These are phyloP conservation scores for Aspergillus flavus DNA, from an alignment of 2,329 filamentous ascomycete genomes.

Conservation along the genomic window DNA sequence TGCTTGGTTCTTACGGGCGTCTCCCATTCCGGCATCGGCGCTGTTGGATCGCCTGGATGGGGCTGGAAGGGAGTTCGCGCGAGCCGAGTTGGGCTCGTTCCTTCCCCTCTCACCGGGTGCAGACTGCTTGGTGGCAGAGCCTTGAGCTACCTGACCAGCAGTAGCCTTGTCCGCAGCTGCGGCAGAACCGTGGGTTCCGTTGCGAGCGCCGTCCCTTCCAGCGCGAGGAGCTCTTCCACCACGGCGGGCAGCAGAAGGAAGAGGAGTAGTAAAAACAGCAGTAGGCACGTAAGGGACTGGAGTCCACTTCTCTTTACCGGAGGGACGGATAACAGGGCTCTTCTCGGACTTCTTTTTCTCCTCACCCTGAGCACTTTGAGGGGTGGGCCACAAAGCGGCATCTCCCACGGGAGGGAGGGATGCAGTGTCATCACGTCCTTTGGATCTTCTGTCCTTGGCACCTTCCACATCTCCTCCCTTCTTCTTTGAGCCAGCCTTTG, in stretches of 20 bases:
- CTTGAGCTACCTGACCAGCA: constrained; percentile 30
- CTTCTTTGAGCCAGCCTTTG: constrained; percentile 44
- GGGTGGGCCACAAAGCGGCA: constrained; percentile 84
- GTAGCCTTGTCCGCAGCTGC: constrained; percentile 38
- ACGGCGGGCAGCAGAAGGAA: constrained; percentile 56
- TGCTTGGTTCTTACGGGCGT: constrained; percentile 37
- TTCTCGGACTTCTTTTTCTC: constrained; percentile 71
- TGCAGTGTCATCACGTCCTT: constrained; percentile 41
- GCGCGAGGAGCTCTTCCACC: constrained; percentile 60
- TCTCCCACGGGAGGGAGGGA: constrained; percentile 72
- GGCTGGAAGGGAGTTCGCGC: constrained; percentile 45
- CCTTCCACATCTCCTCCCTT: constrained; percentile 37
- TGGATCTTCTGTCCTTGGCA: constrained; percentile 44
- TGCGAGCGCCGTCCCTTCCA: constrained; percentile 54
- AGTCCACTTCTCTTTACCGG: constrained; percentile 82
- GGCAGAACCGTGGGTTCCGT: constrained; percentile 38
- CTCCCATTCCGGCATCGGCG: constrained; percentile 33
- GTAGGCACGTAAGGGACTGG: constrained; percentile 79
- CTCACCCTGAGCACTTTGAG: constrained; percentile 75
- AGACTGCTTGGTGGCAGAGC: constrained; percentile 32
- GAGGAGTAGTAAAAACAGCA: constrained; percentile 82
- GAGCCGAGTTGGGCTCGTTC: constrained; percentile 38
- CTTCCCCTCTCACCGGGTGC: constrained; percentile 37
- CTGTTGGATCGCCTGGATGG: constrained; percentile 40
- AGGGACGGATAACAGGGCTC: constrained; percentile 56